These are phyloP conservation scores for Cubamyces sp. DNA, from an alignment of 768 basidiomycete species.

Conservation along the genomic window DNA sequence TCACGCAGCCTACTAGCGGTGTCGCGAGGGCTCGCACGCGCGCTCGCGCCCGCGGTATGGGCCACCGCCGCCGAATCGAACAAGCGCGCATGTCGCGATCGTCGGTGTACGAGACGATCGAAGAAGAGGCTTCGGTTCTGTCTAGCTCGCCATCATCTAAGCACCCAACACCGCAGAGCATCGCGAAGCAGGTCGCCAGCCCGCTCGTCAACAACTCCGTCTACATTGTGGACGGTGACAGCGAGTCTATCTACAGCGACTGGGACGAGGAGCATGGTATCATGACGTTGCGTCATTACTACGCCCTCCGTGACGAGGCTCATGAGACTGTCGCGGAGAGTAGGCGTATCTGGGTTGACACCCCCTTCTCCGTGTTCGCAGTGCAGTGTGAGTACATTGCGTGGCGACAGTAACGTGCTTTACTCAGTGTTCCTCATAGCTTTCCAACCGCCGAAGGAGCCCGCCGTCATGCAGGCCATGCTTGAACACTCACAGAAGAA, in stretches of 20 bases:
- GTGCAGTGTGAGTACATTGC: conserved; percentile 63
- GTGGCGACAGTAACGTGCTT: background rate
- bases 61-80: conserved; percentile 74
- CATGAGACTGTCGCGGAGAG: conserved; percentile 70
- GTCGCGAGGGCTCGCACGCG: conserved; percentile 49
- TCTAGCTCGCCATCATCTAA: conserved; percentile 34
- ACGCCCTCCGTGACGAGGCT: conserved; percentile 70
- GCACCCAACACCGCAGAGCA: conserved; percentile 15
- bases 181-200: conserved; percentile 7
- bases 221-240: conserved; percentile 57
- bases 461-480: conserved; percentile 70
- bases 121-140: conserved; percentile 61
- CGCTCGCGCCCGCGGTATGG: conserved; percentile 60
- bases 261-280: conserved; percentile 79
- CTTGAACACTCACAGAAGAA: conserved; percentile 73
- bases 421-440: conserved; percentile 43
- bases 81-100: conserved; percentile 63
- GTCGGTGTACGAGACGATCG: conserved; percentile 80
- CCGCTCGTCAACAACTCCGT: conserved; percentile 39
- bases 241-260: conserved; percentile 41
- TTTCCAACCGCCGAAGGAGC: conserved; percentile 69
- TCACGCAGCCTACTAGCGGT: conserved; percentile 49
- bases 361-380: conserved; percentile 72
- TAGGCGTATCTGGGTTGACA: conserved; percentile 66
- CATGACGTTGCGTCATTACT: conserved; percentile 64